Conservation (phyloP, 2,329 filamentous ascomycete species). For the Ceratocystis variospora region DNA sequence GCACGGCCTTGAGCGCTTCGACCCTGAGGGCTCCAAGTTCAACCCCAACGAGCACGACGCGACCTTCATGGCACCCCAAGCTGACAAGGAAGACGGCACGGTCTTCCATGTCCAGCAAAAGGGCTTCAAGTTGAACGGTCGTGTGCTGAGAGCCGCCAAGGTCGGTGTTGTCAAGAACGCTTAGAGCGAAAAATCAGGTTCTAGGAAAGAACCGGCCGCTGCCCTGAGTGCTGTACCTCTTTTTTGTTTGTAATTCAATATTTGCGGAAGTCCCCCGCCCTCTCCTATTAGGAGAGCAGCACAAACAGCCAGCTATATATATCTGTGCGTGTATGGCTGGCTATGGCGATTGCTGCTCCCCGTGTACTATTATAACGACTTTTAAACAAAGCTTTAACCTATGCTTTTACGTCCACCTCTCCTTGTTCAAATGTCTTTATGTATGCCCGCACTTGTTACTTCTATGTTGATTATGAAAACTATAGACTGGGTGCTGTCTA, state of each 20-base stretch:
- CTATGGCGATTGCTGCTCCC: background rate
- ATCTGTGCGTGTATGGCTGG: background rate
- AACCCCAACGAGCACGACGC: constrained; percentile 95
- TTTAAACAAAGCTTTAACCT: background rate
- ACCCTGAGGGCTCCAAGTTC: constrained; percentile 75
- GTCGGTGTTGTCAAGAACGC: constrained; percentile 88
- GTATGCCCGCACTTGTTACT: too few relatives aligned
- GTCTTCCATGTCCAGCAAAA: constrained; percentile 92
- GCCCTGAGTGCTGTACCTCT: background rate
- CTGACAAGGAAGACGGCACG: constrained; percentile 75
- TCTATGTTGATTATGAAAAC: too few relatives aligned
- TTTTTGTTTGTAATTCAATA: background rate
- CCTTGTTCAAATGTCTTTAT: too few relatives aligned
- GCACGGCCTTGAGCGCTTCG: constrained; percentile 83
- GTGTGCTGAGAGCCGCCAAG: constrained; percentile 81
- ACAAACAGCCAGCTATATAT: background rate
- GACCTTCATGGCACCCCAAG: constrained; percentile 80
- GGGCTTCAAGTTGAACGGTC: constrained; percentile 86
- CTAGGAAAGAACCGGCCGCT: background rate
- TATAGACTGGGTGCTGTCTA: too few relatives aligned
- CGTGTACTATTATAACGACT: constrained; percentile 19
- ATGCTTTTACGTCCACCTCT: too few relatives aligned
- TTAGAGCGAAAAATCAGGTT: constrained; percentile 24
- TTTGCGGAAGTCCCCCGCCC: background rate
- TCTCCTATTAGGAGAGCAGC: background rate